Evolutionary conservation across 441 rosid genomes (phyloP), one percentile per base, ranked within the genome.

Genomic region (Pelargonium fulgidum): DNA sequence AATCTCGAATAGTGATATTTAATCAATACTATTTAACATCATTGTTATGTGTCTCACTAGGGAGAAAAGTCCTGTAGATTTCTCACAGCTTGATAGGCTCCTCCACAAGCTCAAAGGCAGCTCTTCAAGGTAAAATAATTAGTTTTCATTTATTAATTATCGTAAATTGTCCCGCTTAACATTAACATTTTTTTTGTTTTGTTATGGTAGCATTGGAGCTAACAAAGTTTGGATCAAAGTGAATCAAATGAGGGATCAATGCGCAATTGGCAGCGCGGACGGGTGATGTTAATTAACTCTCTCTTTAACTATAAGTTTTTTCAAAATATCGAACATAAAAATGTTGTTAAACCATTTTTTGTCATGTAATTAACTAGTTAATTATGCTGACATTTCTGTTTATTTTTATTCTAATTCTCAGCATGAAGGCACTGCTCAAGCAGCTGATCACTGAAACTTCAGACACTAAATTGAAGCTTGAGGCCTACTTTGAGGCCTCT

Each of bases 41-140:
- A 13, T 14, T n/a, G 8, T 52, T 16, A 14, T 14, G 59, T 52
- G 19, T 52, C 19, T 13, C 20, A 7, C 8, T 39, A 52, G 19
- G 9, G 59, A 52, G 20, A 52, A 52, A 52, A 52, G 7, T 52
- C 59, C 19, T 52, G 7, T n/a, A 14, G 17, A 52, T 14, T 52
- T 52, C 59, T 7, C 17, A 6, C 19, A 52, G 59, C 8, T 52
- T n/a, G 59, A 52, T 52, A 52, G 17, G 20, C 19, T 52, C 20
- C 59, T 52, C 59, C 59, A 52, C 59, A 52, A 52, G 17, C 59
- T 52, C 59, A 52, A 52, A 52, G 59, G 59, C 59, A 52, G 59
- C 59, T 52, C 59, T 52, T 52, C 59, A 5, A 52, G 19, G 59
- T 52, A 52, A 52, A 52, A 13, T n/a, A 14, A 4, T 14, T 14